Base-by-base conservation (phyloP, 805 yeast genomes). In the Wickerhamiella vanderwaltii region DNA sequence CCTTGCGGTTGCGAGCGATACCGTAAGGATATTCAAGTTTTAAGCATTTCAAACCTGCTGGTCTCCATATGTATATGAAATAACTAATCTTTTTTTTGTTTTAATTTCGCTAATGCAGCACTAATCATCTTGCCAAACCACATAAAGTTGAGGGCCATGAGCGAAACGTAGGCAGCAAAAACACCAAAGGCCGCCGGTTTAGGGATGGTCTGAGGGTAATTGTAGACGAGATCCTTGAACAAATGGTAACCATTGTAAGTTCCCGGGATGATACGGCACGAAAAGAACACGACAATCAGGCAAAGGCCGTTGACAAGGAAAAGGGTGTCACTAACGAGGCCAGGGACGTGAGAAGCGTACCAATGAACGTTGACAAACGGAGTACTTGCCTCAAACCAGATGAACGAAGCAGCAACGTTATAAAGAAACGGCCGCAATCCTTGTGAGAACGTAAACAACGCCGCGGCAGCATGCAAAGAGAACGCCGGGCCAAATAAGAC, bases 331-430 rank as follows among this genome's bases (percentile, higher is more conserved):
- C 81, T 76, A 39, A 84, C 67, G 3, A 74, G 60, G 3, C 80
- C 82, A 1, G 94, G 91, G 13, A 86, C 65, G 52, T 82, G 78
- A 24, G 80, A 70, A 25, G 85, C 77, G 60, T 79, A 87, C 95
- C 96, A 91, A 60, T 91, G 84, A 56, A 83, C 59, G 61, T 91
- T 93, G 47, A 91, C 95, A 62, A 91, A 91, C 6, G 97, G 97
- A 1, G 96, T 83, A 35, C 94, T 79, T 30, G 82, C 69, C 62
- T 91, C 98, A 60, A 81, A 91, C 38, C 82, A 58, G 52, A 91
- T 67, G 58, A 87, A 91, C 16, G 78, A 75, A 1, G 94, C 88
- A 20, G 82, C 71, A 75, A 81, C 79, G 39, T 86, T 79, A 60
- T 79, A 75, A 56, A 84, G 73, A 59, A 77, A 82, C 3, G 95